Conservation (phyloP, 2,329 filamentous ascomycete genomes). For the Neodidymelliopsis sp. region DNA sequence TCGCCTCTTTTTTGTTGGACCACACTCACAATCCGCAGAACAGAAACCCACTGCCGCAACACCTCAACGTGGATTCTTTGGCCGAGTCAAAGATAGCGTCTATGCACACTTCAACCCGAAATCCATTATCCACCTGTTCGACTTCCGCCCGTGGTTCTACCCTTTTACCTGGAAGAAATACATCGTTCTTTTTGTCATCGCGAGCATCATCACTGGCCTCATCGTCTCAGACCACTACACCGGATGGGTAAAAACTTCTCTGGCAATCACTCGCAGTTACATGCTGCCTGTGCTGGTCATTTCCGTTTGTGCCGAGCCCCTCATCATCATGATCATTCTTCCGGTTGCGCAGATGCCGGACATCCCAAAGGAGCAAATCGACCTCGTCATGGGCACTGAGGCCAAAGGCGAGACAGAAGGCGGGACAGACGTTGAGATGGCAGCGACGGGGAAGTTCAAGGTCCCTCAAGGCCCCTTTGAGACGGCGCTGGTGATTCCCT, state of each 20-base stretch:
- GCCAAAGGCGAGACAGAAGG: too few species aligned
- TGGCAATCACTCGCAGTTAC: constrained; percentile 24
- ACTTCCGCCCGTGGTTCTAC: constrained; percentile 20
- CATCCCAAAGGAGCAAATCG: neutral
- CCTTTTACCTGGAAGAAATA: constrained; percentile 29
- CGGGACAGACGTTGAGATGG: too few species aligned
- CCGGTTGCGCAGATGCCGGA: too few species aligned
- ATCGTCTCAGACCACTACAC: constrained; percentile 20
- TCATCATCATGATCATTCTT: too few species aligned
- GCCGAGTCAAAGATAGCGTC: neutral
- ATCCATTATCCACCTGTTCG: constrained; percentile 18
- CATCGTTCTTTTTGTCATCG: constrained; percentile 16
- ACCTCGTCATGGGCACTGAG: neutral
- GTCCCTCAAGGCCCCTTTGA: constrained; percentile 4
- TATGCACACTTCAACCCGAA: constrained; percentile 17
- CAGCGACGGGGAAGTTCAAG: too few species aligned
- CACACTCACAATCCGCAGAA: too few species aligned
- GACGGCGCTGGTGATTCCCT: constrained; percentile 18
- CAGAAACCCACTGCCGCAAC: too few species aligned
- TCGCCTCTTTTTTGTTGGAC: too few species aligned
- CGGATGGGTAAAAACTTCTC: constrained; percentile 22
- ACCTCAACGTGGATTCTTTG: too few species aligned
- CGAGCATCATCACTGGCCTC: constrained; percentile 16
- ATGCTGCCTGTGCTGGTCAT: constrained; percentile 30
- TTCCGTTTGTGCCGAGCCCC: constrained; percentile 18